A percentile compares a stretch with the other conserved stretches of the same genome.
phyloP scores from a whole-genome alignment of 2,329 filamentous ascomycete genomes.

The Scytalidium sp. region DNA sequence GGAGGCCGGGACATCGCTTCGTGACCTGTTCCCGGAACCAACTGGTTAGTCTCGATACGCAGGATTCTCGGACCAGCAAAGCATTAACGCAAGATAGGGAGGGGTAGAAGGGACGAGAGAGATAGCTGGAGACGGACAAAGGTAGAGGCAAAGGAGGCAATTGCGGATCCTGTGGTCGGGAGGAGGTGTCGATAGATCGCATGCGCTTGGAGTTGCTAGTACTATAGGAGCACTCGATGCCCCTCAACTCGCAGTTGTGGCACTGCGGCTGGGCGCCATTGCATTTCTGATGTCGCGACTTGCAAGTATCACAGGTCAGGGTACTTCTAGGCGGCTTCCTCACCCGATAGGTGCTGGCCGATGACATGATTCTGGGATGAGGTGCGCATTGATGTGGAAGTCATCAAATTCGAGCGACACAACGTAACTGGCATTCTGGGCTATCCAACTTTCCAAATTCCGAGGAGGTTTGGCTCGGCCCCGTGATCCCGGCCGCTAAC shows the following conservation, averaged over 20 bases:
- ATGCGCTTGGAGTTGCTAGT: constrained; percentile 3
- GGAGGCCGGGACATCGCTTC: neutral
- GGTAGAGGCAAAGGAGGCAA: neutral
- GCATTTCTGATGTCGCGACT: constrained; percentile 11
- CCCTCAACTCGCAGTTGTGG: constrained; percentile 10
- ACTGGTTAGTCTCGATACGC: constrained; percentile 3
- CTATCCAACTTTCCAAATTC: too few relatives aligned
- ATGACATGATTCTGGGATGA: constrained; percentile 7
- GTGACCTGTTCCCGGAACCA: neutral
- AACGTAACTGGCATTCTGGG: neutral
- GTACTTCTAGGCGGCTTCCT: constrained; percentile 7
- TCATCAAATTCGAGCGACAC: neutral
- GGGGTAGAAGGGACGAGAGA: too few relatives aligned
- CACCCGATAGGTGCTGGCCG: constrained; percentile 9
- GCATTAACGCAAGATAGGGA: too few relatives aligned
- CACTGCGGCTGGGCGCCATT: constrained; percentile 9
- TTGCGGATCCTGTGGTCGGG: neutral
- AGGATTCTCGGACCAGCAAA: constrained; percentile 2
- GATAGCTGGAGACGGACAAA: too few relatives aligned
- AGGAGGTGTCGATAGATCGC: constrained; percentile 4
- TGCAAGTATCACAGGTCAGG: constrained; percentile 11
- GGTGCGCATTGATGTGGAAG: neutral
- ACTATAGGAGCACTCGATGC: constrained; percentile 7
- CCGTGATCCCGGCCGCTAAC: too few relatives aligned
- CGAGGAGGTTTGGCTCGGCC: too few relatives aligned